Percentiles rank a stretch among this genome's conserved stretches.
phyloP scores from a whole-genome alignment of 108 stramenopile genomes.

The Licmophora abbreviata region DNA sequence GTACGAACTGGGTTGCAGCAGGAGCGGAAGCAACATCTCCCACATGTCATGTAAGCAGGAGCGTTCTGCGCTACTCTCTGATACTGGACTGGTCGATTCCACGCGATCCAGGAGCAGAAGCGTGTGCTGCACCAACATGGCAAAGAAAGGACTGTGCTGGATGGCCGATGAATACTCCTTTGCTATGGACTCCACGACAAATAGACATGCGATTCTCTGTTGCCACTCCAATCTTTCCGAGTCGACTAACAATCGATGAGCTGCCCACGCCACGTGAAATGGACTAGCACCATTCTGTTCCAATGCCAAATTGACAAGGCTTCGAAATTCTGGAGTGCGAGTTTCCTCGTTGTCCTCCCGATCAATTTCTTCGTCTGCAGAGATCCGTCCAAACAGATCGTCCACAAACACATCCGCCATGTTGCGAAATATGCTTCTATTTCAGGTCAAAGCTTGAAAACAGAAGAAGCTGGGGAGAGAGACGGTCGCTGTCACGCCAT shows the following conservation, averaged over 20 bases:
- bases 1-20: conserved; percentile 18
- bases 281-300: conserved; percentile 3
- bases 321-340: neutral
- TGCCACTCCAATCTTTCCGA: conserved; percentile 1
- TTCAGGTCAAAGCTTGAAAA: neutral
- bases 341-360: neutral
- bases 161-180: neutral
- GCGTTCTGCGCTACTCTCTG: conserved; percentile 12
- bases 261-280: conserved; percentile 8
- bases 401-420: neutral
- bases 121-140: conserved; percentile 25
- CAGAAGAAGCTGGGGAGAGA: too few species aligned
- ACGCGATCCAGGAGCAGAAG: conserved; percentile 15
- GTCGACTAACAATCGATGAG: conserved; percentile 7
- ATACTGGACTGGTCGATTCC: conserved; percentile 6
- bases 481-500: too few species aligned
- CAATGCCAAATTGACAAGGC: neutral
- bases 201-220: conserved; percentile 23
- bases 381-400: neutral
- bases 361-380: neutral
- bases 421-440: neutral
- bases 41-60: conserved; percentile 22
- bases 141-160: conserved; percentile 32
- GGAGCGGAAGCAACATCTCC: conserved; percentile 22
- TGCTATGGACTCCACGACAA: conserved; percentile 28